phyloP scores from a whole-genome alignment of 257 asterid genomes.

The Lithospermum erythrorhizon region DNA sequence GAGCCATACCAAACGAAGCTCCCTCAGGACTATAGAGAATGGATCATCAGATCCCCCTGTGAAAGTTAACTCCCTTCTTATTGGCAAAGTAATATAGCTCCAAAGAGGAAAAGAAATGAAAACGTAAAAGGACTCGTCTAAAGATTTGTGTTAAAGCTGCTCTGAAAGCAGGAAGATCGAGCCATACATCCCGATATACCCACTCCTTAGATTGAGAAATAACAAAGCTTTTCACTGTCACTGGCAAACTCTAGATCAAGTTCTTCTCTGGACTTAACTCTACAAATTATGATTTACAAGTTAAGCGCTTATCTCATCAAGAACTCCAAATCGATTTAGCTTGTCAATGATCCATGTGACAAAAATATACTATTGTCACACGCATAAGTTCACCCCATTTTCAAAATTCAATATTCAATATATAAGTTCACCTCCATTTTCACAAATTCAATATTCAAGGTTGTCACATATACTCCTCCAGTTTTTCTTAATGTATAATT shows the following conservation, averaged over 20 bases:
- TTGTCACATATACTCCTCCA: no score
- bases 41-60: slow-evolving; percentile 94
- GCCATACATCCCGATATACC: slow-evolving; percentile 67
- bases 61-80: slow-evolving; percentile 79
- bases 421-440: no score
- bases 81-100: slow-evolving; percentile 85
- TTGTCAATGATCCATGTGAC: no score
- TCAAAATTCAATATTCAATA: no score
- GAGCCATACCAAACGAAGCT: no score
- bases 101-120: slow-evolving; percentile 74
- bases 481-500: no score
- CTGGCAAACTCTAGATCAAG: slow-evolving; percentile 38
- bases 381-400: no score
- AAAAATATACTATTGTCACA: no score
- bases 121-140: slow-evolving; percentile 86
- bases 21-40: no score
- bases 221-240: slow-evolving; percentile 68
- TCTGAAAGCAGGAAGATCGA: slow-evolving; percentile 71
- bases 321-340: no score
- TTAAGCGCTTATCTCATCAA: slow-evolving; percentile 51
- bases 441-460: no score
- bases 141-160: slow-evolving; percentile 59
- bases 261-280: slow-evolving; percentile 16
- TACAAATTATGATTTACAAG: slow-evolving; percentile 31
- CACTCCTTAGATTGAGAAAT: slow-evolving; percentile 54